Base-by-base conservation (phyloP, 2,329 filamentous ascomycete genomes). In the Nothophaeocryptopus gaeumannii region DNA sequence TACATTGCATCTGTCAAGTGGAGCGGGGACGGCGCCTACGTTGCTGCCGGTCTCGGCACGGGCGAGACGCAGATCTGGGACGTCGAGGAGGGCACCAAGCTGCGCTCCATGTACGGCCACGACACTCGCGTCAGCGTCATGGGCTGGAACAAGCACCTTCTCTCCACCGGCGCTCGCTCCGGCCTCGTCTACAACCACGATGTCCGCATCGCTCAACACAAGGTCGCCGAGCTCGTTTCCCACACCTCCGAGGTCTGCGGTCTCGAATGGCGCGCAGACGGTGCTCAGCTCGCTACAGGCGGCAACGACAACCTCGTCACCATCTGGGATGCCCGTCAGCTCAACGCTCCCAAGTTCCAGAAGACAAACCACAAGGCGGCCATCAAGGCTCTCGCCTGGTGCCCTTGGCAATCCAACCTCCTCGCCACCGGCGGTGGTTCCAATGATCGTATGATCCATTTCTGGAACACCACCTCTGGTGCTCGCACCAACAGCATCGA, bases 41-140 rank as follows among this genome's bases (percentile, higher is more conserved):
- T 99, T 58, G 86, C 91, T 58, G 91, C 97, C 61, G 93, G 93
- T 54, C 86, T 99, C 43, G 92, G 91, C 54, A 89, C 89, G 33
- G 93, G 93, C 53, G 93, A 99, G 72, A 89, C 99, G 33, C 93
- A 99, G 76, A 99, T 99, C 74, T 99, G 93, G 92, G 93, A 97
- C 65, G 92, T 96, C 26, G 88, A 95, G 63, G 93, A 99, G 72
- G 84, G 86, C 55, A 86, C 84, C 67, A 97, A 97, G 81, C 86
- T 99, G 52, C 91, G 93, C 70, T 96, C 90, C 79, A 99, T 99
- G 93, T 88, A 90, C 69, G 93, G 93, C 53, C 93, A 99, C 68
- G 92, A 97, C 67, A 92, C 89, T 34, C 91, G 93, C 47, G 92
- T 99, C 57, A 89, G 91, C 67, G 92, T 96, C 58, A 96, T 97